Evolutionary conservation across 352 stramenopile species (phyloP).

Genomic region (Globisporangium nodosum): DNA sequence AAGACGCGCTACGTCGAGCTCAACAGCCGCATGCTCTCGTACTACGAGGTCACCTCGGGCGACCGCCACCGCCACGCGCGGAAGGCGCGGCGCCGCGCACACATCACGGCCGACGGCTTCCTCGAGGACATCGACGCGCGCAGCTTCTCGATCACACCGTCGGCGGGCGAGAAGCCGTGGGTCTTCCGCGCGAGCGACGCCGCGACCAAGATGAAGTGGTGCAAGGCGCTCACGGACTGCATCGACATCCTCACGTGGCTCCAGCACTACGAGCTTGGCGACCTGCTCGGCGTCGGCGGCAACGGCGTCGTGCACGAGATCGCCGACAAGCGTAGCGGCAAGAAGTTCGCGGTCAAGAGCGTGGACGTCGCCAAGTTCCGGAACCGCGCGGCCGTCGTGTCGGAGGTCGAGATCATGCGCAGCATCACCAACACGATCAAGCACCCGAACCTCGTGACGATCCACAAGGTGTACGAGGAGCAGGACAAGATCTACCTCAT

Average conservation of each 20-base stretch:
- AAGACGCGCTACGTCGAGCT: conserved; percentile 68
- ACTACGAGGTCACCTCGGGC: conserved; percentile 38
- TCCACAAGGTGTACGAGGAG: conserved; percentile 82
- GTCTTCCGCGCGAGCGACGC: conserved; percentile 46
- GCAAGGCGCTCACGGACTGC: conserved; percentile 57
- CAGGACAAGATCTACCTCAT: conserved; percentile 79
- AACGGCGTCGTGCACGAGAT: conserved; percentile 68
- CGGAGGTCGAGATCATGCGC: conserved; percentile 75
- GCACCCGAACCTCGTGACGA: conserved; percentile 70
- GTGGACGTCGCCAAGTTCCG: conserved; percentile 74
- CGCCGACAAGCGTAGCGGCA: conserved; percentile 47
- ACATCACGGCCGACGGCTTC: conserved; percentile 48
- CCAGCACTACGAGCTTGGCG: conserved; percentile 59
- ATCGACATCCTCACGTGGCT: conserved; percentile 78
- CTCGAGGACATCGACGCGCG: conserved; percentile 47
- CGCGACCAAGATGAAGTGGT: conserved; percentile 54
- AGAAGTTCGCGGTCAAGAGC: conserved; percentile 68
- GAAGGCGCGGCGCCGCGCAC: conserved; percentile 41
- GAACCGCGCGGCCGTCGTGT: conserved; percentile 59
- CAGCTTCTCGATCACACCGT: conserved; percentile 50
- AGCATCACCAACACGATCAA: conserved; percentile 80
- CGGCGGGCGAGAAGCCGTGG: conserved; percentile 51
- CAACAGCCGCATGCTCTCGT: conserved; percentile 63
- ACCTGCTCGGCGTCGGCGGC: conserved; percentile 62
- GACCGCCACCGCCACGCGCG: conserved; percentile 14